These are phyloP conservation scores for Sclerotinia spermophila DNA, from an alignment of 2,329 filamentous ascomycete genomes.

Conservation along the genomic window DNA sequence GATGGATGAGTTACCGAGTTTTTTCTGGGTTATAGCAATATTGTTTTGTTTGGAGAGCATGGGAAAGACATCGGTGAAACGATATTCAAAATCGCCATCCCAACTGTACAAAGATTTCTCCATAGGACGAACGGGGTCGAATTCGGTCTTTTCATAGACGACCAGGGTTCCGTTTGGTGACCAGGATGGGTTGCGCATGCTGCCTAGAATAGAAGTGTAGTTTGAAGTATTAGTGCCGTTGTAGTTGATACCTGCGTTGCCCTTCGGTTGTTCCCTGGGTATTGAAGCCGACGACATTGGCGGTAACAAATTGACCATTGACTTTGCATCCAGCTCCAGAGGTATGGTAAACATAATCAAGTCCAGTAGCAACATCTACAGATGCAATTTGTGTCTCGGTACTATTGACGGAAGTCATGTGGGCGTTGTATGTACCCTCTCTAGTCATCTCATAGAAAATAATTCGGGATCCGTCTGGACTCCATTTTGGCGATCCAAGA, in stretches of 20 bases:
- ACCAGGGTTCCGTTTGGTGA: constrained; percentile 27
- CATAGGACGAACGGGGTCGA: constrained; percentile 37
- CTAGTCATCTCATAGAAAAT: constrained; percentile 42
- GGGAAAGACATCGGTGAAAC: constrained; percentile 45
- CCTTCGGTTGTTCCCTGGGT: constrained; percentile 19
- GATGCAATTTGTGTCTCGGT: constrained; percentile 37
- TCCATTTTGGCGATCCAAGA: constrained; percentile 41
- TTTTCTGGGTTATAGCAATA: constrained; percentile 41
- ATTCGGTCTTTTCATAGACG: constrained; percentile 29
- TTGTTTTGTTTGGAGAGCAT: constrained; percentile 26
- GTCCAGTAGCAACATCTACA: constrained; percentile 42
- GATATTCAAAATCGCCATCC: constrained; percentile 43
- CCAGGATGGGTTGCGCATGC: constrained; percentile 26
- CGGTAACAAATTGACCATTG: constrained; percentile 21
- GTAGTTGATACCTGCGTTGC: constrained; percentile 26
- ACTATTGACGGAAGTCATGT: constrained; percentile 31
- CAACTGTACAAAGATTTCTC: constrained; percentile 41
- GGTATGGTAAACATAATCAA: constrained; percentile 34
- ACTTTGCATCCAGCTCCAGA: constrained; percentile 25
- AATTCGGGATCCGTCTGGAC: constrained; percentile 38
- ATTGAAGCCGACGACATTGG: constrained; percentile 23
- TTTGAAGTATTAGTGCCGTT: constrained; percentile 16
- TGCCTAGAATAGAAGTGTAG: constrained; percentile 16
- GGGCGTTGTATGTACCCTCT: constrained; percentile 41
- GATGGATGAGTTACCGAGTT: constrained; percentile 42